Conservation (phyloP, 2,329 filamentous ascomycete genomes). For the Colletotrichum higginsianum region DNA sequence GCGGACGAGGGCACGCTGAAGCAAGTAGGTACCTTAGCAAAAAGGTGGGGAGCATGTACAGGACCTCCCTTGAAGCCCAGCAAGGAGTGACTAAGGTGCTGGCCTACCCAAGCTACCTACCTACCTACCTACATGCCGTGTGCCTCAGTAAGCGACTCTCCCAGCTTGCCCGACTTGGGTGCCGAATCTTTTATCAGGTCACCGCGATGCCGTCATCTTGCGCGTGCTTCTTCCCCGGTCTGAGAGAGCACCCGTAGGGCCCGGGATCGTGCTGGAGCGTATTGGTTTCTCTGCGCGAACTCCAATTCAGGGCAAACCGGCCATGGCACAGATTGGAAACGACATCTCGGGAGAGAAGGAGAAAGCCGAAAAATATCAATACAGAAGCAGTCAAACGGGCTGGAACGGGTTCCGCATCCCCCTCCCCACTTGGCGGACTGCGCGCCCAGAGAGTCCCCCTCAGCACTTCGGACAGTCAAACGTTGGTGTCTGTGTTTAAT, state of each 20-base stretch:
- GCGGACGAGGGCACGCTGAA: slow-evolving; percentile 9
- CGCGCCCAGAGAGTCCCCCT: background rate
- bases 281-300: background rate
- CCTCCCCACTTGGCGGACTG: background rate
- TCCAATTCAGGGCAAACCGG: background rate
- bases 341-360: background rate
- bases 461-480: slow-evolving; percentile 10
- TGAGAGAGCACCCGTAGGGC: background rate
- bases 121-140: too few relatives aligned
- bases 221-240: background rate
- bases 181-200: background rate
- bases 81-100: background rate
- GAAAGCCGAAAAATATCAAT: too few relatives aligned
- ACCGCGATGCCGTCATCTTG: background rate
- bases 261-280: background rate
- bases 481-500: slow-evolving; percentile 13
- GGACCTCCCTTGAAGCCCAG: slow-evolving; percentile 6
- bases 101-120: too few relatives aligned
- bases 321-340: background rate
- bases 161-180: background rate
- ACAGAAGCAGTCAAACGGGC: background rate
- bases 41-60: background rate
- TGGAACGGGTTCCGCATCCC: background rate
- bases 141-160: background rate
- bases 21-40: slow-evolving; percentile 3